Evolutionary conservation across 768 basidiomycete genomes (phyloP).

Genomic region (Serendipita sp.): DNA sequence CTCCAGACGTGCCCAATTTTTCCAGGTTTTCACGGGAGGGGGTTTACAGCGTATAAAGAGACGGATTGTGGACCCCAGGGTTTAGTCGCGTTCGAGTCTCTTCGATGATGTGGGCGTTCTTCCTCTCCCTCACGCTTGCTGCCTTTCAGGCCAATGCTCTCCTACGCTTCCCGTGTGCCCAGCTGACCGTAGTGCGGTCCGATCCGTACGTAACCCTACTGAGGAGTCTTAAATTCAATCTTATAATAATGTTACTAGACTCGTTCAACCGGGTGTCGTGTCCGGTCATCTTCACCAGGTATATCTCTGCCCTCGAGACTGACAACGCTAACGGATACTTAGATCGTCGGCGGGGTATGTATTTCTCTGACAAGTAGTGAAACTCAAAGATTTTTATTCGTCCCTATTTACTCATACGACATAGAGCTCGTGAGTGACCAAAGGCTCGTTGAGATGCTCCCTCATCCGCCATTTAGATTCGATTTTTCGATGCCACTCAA

Average conservation of each 20-base stretch:
- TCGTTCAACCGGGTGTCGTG: slow-evolving; percentile 8
- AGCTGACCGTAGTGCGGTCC: slow-evolving; percentile 9
- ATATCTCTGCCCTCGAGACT: not conserved
- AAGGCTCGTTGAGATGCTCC: not conserved
- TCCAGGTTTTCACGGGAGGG: not conserved
- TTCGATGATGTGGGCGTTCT: slow-evolving; percentile 3
- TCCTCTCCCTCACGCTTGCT: slow-evolving; percentile 6
- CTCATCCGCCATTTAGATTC: not conserved
- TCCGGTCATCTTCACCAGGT: slow-evolving; percentile 10
- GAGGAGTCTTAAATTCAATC: not conserved
- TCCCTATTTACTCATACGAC: not conserved
- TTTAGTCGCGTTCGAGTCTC: not conserved
- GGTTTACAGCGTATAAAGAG: not conserved
- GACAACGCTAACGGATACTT: not conserved
- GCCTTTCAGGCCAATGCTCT: slow-evolving; percentile 9
- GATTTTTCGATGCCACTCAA: slow-evolving; percentile 9
- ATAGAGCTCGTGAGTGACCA: not conserved
- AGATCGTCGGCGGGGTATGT: slow-evolving; percentile 9
- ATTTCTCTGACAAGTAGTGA: not conserved
- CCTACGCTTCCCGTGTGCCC: slow-evolving; percentile 10
- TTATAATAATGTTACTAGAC: not conserved
- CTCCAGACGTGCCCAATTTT: not conserved
- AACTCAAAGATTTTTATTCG: not conserved
- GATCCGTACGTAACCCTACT: slow-evolving; percentile 5
- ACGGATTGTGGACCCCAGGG: not conserved